A percentile compares a stretch with the other conserved stretches of the same genome.
Conservation (phyloP, 129 eudicot species). For the Smallanthus sonchifolius region DNA sequence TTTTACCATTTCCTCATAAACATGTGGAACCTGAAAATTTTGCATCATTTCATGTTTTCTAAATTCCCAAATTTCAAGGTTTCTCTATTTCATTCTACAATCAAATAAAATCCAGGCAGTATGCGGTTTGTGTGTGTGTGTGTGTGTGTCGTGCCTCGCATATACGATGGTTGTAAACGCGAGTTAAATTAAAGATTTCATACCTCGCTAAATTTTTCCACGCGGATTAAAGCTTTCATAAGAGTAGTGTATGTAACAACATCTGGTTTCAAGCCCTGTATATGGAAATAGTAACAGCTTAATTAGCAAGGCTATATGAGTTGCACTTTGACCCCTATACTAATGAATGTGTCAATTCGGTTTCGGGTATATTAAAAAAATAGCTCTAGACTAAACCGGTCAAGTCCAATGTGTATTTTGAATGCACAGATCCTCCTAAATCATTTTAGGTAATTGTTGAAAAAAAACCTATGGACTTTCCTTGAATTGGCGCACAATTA, state of each 20-base stretch:
- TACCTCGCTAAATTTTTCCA: conserved; percentile 80
- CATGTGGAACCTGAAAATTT: conserved; percentile 76
- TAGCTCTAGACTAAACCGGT: not conserved
- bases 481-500: too few relatives aligned
- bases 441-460: not conserved
- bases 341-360: not conserved
- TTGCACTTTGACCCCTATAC: not conserved
- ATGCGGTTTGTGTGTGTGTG: not conserved
- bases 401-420: not conserved
- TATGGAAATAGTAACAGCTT: not conserved
- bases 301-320: not conserved
- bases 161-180: not conserved
- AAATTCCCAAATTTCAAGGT: not conserved
- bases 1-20: conserved; percentile 85
- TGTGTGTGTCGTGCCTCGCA: not conserved
- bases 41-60: not conserved
- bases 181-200: not conserved
- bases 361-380: not conserved
- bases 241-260: conserved; percentile 92
- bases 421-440: not conserved
- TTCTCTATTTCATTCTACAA: not conserved
- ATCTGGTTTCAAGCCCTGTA: conserved; percentile 89
- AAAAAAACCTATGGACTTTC: not conserved
- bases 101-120: not conserved
- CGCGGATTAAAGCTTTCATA: conserved; percentile 87